Evolutionary conservation across 2,329 filamentous ascomycete genomes (phyloP), one percentile per base, ranked within the genome.

Genomic region (Coniochaeta hoffmannii): DNA sequence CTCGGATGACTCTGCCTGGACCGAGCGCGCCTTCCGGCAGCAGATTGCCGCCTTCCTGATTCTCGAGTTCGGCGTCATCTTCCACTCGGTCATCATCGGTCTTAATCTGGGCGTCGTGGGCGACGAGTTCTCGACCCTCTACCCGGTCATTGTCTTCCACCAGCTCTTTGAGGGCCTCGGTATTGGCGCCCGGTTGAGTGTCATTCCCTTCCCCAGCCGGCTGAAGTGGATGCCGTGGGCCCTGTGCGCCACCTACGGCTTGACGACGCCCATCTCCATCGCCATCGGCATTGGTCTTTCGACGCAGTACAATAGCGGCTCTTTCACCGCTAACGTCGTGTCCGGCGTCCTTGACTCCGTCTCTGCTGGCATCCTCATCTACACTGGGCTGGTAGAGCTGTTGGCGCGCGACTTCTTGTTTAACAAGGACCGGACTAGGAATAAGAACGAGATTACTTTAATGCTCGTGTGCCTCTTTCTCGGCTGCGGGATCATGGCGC

Each of bases 1-100:
- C 31, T 60, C 59, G 11, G 58, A 60, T 7, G 46, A 59, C 38
- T 11, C 22, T 3, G 15, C 26, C 17, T 5, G 11, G 60, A 67
- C 54, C 28, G 67, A 70, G 24, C 61, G 58, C 9, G 66, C 68
- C 1, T 74, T 75, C 61, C 62, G 56, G 4, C 59, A 74, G 56
- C 74, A 78, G 60, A 74, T 77, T 26, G 71, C 72, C 3, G 73
- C 74, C 0, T 74, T 75, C 55, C 60, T 75, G n/a, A 72, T 76
- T 55, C 74, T 82, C 24, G 82, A 85, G 65, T 84, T 76, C 61
- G 82, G 82, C 58, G 78, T 85, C 58, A 77, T 86, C 55, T 84
- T 86, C 69, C 82, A 86, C 69, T 82, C 78, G 3, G 76, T 85
- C 51, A 82, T 86, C 64, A 84, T 85, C 58, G 82, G 82, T 1